Base-by-base conservation (phyloP, 192 early-diverging fungal species). In the Entophlyctis helioformis region DNA sequence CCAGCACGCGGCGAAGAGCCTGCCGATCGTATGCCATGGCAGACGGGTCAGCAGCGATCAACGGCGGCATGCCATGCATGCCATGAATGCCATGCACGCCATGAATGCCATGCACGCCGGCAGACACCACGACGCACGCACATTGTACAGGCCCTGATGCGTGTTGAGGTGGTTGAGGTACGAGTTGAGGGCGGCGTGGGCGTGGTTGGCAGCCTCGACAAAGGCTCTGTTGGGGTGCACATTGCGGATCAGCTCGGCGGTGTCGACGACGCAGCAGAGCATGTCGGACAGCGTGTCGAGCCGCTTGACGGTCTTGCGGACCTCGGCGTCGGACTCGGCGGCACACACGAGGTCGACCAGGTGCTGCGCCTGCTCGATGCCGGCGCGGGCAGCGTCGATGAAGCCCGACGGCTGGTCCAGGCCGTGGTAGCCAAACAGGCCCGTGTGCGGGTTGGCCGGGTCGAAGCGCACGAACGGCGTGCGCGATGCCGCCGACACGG, bases 161-260 rank as follows among this genome's bases (percentile, higher is more conserved):
- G 90, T 98, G 59, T 98, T 98, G 16, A 98, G 72, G 31, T 78
- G 80, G 48, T 90, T 91, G 80, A 98, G 84, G 52, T 82, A 88
- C 6, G 77, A 77, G 22, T 80, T 85, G 46, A 96, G 59, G 21
- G 71, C 57, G 24, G 69, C 61, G 51, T 88, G 89, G 1, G 81
- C 86, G 2, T 71, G 54, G 52, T 90, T 83, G 1, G 95, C 92
- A 4, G 78, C 83, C 28, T 69, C 56, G 39, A 82, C 66, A 62
- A 79, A 85, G 21, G 44, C 50, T 48, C 48, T 46, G 54, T 87
- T 82, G 0, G 95, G 88, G 47, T 96, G 92, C 26, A 88, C 81
- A 51, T 86, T 86, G 26, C 90, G 76, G 3, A 95, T 67, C n/a
- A 98, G 78, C 58, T 98, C 95, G 0, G 86, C 80, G 33, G 81